Base-by-base conservation (phyloP, 2,329 filamentous ascomycete species). In the Colletotrichum sojae region DNA sequence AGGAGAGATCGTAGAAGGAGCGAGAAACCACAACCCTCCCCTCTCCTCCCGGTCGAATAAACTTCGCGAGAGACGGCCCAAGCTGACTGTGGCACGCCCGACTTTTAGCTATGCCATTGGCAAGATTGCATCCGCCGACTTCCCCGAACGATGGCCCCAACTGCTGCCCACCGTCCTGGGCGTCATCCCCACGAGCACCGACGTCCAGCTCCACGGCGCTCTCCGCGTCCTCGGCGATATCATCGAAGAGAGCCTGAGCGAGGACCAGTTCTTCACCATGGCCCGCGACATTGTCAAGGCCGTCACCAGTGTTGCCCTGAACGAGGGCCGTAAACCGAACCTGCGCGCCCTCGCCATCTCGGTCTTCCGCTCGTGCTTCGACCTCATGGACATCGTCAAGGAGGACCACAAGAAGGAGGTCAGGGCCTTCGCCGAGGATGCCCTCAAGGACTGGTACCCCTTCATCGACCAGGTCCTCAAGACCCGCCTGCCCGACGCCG, bases 381-480 rank as follows among this genome's bases (percentile, higher is more conserved):
- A 98, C 78, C 93, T 96, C 65, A 89, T 99, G 83, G 94, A 98
- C 81, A 97, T 98, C 89, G 93, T 98, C 73, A 92, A 97, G 85
- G 95, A 97, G 73, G 94, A 97, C 74, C 93, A 98, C 81, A 93
- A 93, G 76, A 87, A 88, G 67, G 93, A 93, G 63, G 94, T 98
- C 70, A 96, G 94, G 80, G 87, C 86, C 1, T 99, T 99, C 78
- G 94, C 95, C 61, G 94, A 97, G 70, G 92, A 97, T 76, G 90
- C 94, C 0, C 86, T 98, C 56, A 87, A 86, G 73, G 88, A 89
- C 58, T 99, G 96, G 96, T 91, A 93, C 71, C 94, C 95, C 5
- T 97, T 97, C 83, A 96, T 98, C 83, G 86, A 94, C 73, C 87
- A 89, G 46, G 89, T 92, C 9, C 85, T 98, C 78, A 94, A 96